Evolutionary conservation across 768 basidiomycete genomes (phyloP).

Genomic region (Collybia mongolica): DNA sequence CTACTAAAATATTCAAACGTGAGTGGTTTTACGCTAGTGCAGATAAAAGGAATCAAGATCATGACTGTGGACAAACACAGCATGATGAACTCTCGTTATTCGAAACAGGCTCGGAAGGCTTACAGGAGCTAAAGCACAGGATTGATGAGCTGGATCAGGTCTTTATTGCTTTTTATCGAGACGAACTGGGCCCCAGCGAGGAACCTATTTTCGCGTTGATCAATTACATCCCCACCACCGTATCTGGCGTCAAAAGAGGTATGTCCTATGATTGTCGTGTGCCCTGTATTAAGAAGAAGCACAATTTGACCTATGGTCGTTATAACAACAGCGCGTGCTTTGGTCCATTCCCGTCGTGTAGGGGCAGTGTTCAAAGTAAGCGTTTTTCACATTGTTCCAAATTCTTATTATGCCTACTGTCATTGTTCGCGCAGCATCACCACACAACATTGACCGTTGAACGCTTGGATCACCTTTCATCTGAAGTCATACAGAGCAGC

Average conservation of each 20-base stretch:
- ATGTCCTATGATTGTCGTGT: conserved; percentile 6
- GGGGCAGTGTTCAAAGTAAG: conserved; percentile 44
- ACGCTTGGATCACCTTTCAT: conserved; percentile 40
- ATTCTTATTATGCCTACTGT: conserved; percentile 8
- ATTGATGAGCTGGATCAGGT: conserved; percentile 35
- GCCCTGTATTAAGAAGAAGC: background rate
- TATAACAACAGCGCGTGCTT: conserved; percentile 35
- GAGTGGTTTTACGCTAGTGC: conserved; percentile 1
- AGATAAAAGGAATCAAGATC: conserved; percentile 8
- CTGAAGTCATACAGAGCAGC: conserved; percentile 35
- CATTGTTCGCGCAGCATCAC: conserved; percentile 36
- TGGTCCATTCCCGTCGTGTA: conserved; percentile 48
- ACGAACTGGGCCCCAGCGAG: conserved; percentile 26
- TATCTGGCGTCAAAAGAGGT: conserved; percentile 37
- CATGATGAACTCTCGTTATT: conserved; percentile 37
- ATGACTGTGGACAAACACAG: conserved; percentile 10
- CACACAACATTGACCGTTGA: conserved; percentile 46
- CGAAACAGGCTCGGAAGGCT: conserved; percentile 38
- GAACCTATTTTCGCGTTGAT: conserved; percentile 40
- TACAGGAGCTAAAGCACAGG: conserved; percentile 44
- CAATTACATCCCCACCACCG: conserved; percentile 42
- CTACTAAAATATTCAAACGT: conserved; percentile 20
- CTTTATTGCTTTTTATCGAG: conserved; percentile 46
- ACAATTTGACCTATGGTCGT: conserved; percentile 8
- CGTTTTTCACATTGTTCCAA: conserved; percentile 17